Base-by-base conservation (phyloP, 2,329 filamentous ascomycete species). In the Pyrenophora graminea region DNA sequence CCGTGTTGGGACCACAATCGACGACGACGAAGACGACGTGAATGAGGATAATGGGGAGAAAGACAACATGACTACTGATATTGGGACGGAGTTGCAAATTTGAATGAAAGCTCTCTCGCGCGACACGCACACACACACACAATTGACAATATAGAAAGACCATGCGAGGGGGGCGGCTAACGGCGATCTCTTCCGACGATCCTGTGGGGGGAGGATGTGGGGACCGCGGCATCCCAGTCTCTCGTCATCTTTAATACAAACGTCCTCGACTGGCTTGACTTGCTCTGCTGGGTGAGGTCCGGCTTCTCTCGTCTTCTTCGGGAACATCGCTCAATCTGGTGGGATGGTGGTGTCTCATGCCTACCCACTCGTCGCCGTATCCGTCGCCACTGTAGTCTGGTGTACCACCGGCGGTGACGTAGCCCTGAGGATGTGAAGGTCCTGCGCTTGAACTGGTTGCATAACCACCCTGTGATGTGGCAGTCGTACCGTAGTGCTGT, bases 401-500 rank as follows among this genome's bases (percentile, higher is more conserved):
- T 12, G 56, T 52, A 27, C 44, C 54, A 3, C 42, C 48, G 31
- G 62, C 59, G 7, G 62, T 59, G 25, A 64, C 53, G 10, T 55
- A 56, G 7, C 59, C 64, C 12, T 56, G 57, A 13, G 61, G 56
- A 6, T 59, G 56, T 6, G 66, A 56, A 19, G 56, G 39, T 12
- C 56, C 64, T 6, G 60, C 64, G 46, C 55, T 61, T 2, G 66
- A 62, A 8, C 59, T 68, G 1, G 68, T 67, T 1, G 63, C 61
- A 45, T 69, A 69, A 19, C 59, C 56, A 21, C 62, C 58, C 15
- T 55, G 70, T 45, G 60, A 72, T 31, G 59, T 65, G 17, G 66
- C 60, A 32, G 67, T 58, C 5, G 70, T 67, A 36, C 77, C 77
- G 51, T 80, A 81, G 38, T 72, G 72, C 39, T 75, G 74, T 21